phyloP scores from a whole-genome alignment of 768 basidiomycete genomes.

The Favolaschia claudopus region DNA sequence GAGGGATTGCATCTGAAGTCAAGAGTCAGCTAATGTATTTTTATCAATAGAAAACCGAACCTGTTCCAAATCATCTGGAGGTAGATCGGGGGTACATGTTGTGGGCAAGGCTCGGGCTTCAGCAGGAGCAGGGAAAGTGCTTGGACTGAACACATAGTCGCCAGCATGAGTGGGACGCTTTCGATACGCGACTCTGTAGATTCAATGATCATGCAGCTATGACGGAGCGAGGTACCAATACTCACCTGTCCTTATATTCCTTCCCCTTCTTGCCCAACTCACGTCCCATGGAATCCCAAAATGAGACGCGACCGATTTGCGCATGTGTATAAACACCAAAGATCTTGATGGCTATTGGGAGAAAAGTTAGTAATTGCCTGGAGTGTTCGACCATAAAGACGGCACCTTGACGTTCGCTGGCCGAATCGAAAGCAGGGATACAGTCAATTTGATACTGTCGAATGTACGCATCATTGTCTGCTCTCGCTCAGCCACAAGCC shows the following conservation, averaged over 20 bases:
- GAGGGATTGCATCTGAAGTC: slow-evolving; percentile 59
- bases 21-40: slow-evolving; percentile 1
- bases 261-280: slow-evolving; percentile 53
- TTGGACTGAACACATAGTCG: slow-evolving; percentile 56
- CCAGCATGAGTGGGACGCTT: slow-evolving; percentile 41
- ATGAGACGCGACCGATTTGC: slow-evolving; percentile 46
- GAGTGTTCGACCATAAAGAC: no score
- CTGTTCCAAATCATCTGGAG: slow-evolving; percentile 55
- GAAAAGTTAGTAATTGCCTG: not conserved
- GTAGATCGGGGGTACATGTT: slow-evolving; percentile 39
- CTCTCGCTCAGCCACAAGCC: not conserved
- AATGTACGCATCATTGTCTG: not conserved
- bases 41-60: slow-evolving; percentile 35
- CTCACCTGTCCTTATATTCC: slow-evolving; percentile 62
- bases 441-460: slow-evolving; percentile 31
- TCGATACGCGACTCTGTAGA: slow-evolving; percentile 54
- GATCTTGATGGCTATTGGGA: slow-evolving; percentile 52
- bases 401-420: slow-evolving; percentile 32
- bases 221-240: not conserved
- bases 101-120: slow-evolving; percentile 32
- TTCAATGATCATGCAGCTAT: not conserved
- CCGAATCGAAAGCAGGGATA: slow-evolving; percentile 23
- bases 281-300: slow-evolving; percentile 55
- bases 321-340: slow-evolving; percentile 60
- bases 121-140: slow-evolving; percentile 54